Base-by-base conservation (phyloP, 306 rosid genomes). In the Begonia loranthoides region DNA sequence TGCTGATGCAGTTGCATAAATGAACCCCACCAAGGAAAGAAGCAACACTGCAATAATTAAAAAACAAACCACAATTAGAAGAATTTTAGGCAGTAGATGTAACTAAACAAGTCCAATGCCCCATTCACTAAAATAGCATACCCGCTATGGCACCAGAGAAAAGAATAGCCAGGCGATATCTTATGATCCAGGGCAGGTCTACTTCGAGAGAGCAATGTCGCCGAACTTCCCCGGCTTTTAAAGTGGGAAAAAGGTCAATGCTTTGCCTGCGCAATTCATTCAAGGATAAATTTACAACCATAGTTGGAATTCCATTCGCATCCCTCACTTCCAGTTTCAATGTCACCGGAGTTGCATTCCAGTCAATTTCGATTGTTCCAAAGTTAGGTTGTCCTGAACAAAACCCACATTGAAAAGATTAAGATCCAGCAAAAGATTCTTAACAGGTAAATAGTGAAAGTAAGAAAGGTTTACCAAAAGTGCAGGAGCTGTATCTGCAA, bases 301-400 rank as follows among this genome's bases (percentile, higher is more conserved):
- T 47, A 58, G 73, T 83, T 1, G 74, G 24, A 45, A 61, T 12
- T 3, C 93, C 87, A 34, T 75, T 62, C 28, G 52, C 65, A 74
- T 82, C 95, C 70, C 79, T 72, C 34, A 81, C 79, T 54, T 72
- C 39, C 6, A 76, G 41, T 55, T 70, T 74, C 73, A 86, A 39
- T 51, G 58, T 68, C 58, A 82, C 74, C 0, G 82, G 93, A 56
- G 17, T 66, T 55, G 70, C 76, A 60, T 70, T 66, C 95, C 95
- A 86, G 69, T 70, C 78, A 62, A 86, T 77, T 70, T 86, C 81
- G 15, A 82, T 62, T 39, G 80, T 70, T 70, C 95, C 93, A 45
- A 86, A 86, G 69, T 86, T 86, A 14, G 83, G 83, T 76, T 73
- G 78, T 62, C 86, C 88, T 86, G 57, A 59, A 59, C 45, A 47